phyloP scores from a whole-genome alignment of 495 filamentous ascomycete genomes.

The Rhypophila decipiens region DNA sequence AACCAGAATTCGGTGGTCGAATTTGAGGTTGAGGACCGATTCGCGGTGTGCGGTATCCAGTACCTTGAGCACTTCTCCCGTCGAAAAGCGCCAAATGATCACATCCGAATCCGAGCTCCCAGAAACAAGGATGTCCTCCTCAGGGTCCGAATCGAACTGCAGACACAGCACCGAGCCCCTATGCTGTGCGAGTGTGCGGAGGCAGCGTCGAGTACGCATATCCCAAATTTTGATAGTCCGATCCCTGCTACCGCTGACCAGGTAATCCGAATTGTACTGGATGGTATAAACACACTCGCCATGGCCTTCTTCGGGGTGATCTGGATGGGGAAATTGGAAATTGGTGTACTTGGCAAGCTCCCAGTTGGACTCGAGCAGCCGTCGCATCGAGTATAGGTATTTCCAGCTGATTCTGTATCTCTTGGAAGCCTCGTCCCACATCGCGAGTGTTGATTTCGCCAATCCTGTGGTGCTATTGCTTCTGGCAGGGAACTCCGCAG shows the following conservation, averaged over 20 bases:
- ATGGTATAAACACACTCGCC: conserved; percentile 92
- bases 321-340: conserved; percentile 84
- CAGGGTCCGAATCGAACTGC: conserved; percentile 88
- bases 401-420: conserved; percentile 67
- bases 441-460: conserved; percentile 34
- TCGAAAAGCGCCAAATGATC: conserved; percentile 90
- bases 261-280: conserved; percentile 74
- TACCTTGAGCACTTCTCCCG: conserved; percentile 68
- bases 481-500: conserved; percentile 1
- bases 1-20: conserved; percentile 83
- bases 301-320: conserved; percentile 76
- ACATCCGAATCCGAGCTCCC: conserved; percentile 88
- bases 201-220: conserved; percentile 68
- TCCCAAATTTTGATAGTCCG: conserved; percentile 87
- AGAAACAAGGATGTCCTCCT: conserved; percentile 86
- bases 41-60: conserved; percentile 74
- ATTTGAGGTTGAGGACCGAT: conserved; percentile 91
- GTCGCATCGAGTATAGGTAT: conserved; percentile 82
- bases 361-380: conserved; percentile 87
- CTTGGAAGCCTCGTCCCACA: conserved; percentile 32
- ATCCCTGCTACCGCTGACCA: conserved; percentile 92
- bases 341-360: conserved; percentile 69
- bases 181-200: conserved; percentile 71
- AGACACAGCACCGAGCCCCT: conserved; percentile 84
- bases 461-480: conserved; percentile 12